A percentile compares a stretch with the other conserved stretches of the same genome.
Evolutionary conservation across 75 land plant species (phyloP).

Genomic region (Isoetes taiwanensis): DNA sequence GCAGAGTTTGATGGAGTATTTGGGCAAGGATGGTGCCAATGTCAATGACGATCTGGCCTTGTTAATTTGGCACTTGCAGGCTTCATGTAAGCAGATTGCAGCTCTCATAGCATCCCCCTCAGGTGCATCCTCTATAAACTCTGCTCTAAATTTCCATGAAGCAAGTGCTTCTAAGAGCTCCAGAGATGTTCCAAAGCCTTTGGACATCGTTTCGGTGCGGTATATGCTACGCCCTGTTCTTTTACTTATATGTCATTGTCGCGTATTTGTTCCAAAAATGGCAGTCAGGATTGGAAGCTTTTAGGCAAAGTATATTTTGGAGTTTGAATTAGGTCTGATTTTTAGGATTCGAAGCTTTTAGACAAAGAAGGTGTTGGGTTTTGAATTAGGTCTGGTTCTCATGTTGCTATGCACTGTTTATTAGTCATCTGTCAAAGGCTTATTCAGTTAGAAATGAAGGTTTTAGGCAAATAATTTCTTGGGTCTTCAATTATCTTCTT

Average conservation of each 20-base stretch:
- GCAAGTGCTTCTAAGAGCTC: slow-evolving; percentile 17
- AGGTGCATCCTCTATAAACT: too few relatives aligned
- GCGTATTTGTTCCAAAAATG: background rate
- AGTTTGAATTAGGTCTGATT: background rate
- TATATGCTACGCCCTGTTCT: background rate
- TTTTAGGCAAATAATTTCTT: too few relatives aligned
- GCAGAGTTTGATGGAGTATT: slow-evolving; percentile 48
- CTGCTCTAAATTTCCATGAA: slow-evolving; percentile 27
- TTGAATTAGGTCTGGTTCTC: background rate
- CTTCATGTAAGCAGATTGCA: slow-evolving; percentile 75
- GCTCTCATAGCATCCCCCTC: slow-evolving; percentile 83
- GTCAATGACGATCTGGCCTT: slow-evolving; percentile 63
- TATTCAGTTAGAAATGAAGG: too few relatives aligned
- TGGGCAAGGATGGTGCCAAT: slow-evolving; percentile 37
- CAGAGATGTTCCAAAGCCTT: slow-evolving; percentile 77
- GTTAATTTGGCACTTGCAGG: slow-evolving; percentile 59
- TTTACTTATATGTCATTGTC: background rate
- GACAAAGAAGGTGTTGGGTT: background rate
- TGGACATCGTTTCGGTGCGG: slow-evolving; percentile 71
- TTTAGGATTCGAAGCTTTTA: background rate
- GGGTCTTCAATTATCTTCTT: too few relatives aligned
- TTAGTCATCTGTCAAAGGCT: too few relatives aligned
- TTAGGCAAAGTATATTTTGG: background rate
- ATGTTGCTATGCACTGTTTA: too few relatives aligned
- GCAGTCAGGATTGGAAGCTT: too few relatives aligned